These are phyloP conservation scores for Pleomassaria siparia DNA, from an alignment of 2,329 filamentous ascomycete species.

Conservation along the genomic window DNA sequence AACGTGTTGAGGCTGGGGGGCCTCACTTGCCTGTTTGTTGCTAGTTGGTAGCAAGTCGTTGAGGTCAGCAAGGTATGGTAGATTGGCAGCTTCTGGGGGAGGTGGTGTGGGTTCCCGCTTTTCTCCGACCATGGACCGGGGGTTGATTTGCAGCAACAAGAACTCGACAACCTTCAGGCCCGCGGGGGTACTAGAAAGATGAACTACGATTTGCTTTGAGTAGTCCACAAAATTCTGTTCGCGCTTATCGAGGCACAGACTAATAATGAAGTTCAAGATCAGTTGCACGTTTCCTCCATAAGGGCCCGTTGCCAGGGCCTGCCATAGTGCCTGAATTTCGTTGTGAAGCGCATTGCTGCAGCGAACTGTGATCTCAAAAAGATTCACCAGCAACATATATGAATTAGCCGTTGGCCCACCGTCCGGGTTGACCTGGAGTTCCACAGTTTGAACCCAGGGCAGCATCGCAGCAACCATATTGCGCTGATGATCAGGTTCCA, in stretches of 20 bases:
- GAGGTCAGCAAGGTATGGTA: constrained; percentile 91
- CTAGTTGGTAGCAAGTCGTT: constrained; percentile 77
- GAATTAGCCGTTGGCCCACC: constrained; percentile 88
- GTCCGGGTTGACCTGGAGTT: constrained; percentile 87
- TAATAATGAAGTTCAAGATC: constrained; percentile 95
- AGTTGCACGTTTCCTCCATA: constrained; percentile 88
- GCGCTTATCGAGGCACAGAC: constrained; percentile 84
- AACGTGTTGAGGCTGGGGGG: background rate
- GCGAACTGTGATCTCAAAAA: constrained; percentile 95
- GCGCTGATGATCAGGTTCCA: constrained; percentile 79
- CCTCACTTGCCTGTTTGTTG: constrained; percentile 67
- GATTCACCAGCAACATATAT: constrained; percentile 90
- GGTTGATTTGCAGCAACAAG: constrained; percentile 83
- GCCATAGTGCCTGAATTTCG: constrained; percentile 96
- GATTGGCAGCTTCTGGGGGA: constrained; percentile 69
- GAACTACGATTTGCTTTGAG: constrained; percentile 97
- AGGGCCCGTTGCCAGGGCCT: constrained; percentile 89
- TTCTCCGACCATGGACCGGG: constrained; percentile 96
- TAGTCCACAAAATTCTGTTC: constrained; percentile 99
- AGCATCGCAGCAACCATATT: constrained; percentile 94
- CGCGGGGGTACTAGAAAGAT: constrained; percentile 80
- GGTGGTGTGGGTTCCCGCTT: constrained; percentile 58
- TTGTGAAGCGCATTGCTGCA: constrained; percentile 87
- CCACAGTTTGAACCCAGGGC: constrained; percentile 94
- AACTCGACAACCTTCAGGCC: constrained; percentile 94